Conservation (phyloP, 2,329 filamentous ascomycete species). For the Polytolypa hystricis region DNA sequence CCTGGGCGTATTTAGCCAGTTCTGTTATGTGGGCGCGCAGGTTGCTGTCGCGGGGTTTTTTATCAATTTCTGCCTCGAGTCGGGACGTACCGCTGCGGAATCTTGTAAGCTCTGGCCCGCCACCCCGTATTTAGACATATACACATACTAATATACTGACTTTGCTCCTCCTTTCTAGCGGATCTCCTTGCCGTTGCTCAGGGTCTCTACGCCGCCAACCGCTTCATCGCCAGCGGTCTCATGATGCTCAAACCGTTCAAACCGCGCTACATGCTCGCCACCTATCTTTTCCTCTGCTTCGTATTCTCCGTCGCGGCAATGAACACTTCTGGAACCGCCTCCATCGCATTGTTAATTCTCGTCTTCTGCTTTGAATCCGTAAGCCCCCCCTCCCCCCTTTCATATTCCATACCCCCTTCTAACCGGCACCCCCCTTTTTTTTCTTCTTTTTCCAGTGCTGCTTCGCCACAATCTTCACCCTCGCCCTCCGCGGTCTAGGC, state of each 20-base stretch:
- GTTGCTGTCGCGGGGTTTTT: constrained; percentile 39
- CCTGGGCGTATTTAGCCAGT: constrained; percentile 49
- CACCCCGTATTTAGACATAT: too few species aligned
- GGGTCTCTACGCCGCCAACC: constrained; percentile 49
- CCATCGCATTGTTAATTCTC: constrained; percentile 42
- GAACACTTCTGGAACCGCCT: constrained; percentile 39
- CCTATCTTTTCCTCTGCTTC: constrained; percentile 43
- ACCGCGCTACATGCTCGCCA: constrained; percentile 45
- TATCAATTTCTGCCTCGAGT: constrained; percentile 41
- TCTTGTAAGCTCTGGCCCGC: constrained; percentile 7
- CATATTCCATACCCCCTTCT: neutral
- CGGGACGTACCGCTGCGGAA: constrained; percentile 22
- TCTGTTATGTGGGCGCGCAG: constrained; percentile 53
- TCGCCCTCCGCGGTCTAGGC: constrained; percentile 61
- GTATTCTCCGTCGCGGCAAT: constrained; percentile 46
- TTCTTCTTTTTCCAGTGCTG: constrained; percentile 30
- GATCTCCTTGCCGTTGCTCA: constrained; percentile 49
- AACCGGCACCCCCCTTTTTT: neutral
- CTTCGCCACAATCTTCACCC: constrained; percentile 65
- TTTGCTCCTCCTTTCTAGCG: constrained; percentile 26
- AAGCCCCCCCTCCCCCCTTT: neutral
- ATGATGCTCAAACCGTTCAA: constrained; percentile 43
- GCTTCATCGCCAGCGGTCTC: constrained; percentile 45
- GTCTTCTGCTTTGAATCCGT: constrained; percentile 21
- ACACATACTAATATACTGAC: too few species aligned